Evolutionary conservation across 352 stramenopile species (phyloP).

Genomic region (Aphanomyces invadans): DNA sequence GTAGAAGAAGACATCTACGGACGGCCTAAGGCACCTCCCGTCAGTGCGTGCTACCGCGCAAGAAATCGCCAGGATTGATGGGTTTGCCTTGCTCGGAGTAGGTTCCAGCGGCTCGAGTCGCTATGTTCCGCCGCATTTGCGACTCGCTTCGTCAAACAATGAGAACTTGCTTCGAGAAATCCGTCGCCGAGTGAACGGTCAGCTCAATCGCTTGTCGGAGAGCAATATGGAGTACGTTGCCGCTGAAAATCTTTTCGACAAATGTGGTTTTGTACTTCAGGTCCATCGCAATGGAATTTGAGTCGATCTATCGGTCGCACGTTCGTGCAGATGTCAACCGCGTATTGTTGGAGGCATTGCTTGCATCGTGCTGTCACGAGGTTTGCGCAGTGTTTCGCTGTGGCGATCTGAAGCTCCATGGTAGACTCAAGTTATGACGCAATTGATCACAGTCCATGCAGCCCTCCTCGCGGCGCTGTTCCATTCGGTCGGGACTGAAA

Average conservation of each 20-base stretch:
- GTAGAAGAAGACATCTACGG: slow-evolving; percentile 81
- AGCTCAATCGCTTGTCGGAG: slow-evolving; percentile 88
- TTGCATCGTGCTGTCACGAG: slow-evolving; percentile 38
- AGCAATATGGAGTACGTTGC: slow-evolving; percentile 79
- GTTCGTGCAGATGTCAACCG: slow-evolving; percentile 64
- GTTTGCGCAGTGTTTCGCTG: background rate
- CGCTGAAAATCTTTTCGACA: background rate
- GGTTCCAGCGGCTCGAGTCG: slow-evolving; percentile 11
- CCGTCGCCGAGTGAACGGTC: slow-evolving; percentile 73
- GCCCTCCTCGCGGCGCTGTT: slow-evolving; percentile 65
- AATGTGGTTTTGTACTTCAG: too few species aligned
- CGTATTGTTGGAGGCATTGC: slow-evolving; percentile 58
- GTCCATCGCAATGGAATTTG: slow-evolving; percentile 66
- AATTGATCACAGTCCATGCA: slow-evolving; percentile 64
- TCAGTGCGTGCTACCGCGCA: slow-evolving; percentile 30
- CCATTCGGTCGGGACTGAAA: slow-evolving; percentile 66
- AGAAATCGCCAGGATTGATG: slow-evolving; percentile 34
- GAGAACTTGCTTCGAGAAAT: slow-evolving; percentile 63
- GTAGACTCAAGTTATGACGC: slow-evolving; percentile 61
- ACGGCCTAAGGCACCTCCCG: slow-evolving; percentile 49
- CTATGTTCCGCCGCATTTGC: slow-evolving; percentile 84
- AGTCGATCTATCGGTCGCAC: slow-evolving; percentile 69
- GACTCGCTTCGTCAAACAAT: slow-evolving; percentile 54
- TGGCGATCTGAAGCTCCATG: slow-evolving; percentile 28
- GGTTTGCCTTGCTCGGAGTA: background rate